Conservation (phyloP, 2,329 filamentous ascomycete genomes). For the Arthrobotrys pseudoclavata region DNA sequence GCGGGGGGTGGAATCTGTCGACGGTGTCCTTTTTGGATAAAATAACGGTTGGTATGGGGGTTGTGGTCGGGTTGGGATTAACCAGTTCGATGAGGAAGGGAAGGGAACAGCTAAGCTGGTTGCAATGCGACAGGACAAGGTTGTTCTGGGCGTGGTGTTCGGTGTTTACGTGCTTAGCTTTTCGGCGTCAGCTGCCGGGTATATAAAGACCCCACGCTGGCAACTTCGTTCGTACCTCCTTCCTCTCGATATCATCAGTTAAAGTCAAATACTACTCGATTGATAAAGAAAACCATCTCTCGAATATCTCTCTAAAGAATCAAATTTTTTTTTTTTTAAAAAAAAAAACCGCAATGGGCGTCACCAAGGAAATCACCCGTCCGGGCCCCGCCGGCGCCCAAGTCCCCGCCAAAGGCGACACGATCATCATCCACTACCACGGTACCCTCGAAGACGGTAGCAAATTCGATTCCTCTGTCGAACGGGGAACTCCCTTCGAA, state of each 20-base stretch:
- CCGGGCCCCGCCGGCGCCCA: conserved; percentile 29
- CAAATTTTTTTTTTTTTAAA: background rate
- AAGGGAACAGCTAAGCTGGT: conserved; percentile 10
- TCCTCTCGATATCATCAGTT: background rate
- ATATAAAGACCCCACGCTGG: conserved; percentile 27
- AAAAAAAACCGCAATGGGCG: conserved; percentile 37
- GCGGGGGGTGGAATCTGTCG: background rate
- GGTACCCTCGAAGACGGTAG: conserved; percentile 85
- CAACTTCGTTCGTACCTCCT: background rate
- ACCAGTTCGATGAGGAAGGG: background rate
- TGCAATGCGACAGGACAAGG: background rate
- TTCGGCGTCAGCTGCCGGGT: too few relatives aligned
- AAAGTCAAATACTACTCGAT: background rate
- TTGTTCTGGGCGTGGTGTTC: background rate
- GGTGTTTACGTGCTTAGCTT: too few relatives aligned
- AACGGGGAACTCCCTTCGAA: conserved; percentile 78
- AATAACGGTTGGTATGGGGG: background rate
- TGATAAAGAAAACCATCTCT: background rate
- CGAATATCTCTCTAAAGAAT: too few relatives aligned
- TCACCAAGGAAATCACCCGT: conserved; percentile 48
- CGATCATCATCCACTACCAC: conserved; percentile 68
- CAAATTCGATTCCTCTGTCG: conserved; percentile 87
- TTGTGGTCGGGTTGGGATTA: background rate
- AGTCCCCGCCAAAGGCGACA: conserved; percentile 39
- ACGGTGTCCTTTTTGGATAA: conserved; percentile 23